Evolutionary conservation across 176 grass and related monocot species (phyloP), one percentile per base, ranked within the genome.

Genomic region (Avena sativa): DNA sequence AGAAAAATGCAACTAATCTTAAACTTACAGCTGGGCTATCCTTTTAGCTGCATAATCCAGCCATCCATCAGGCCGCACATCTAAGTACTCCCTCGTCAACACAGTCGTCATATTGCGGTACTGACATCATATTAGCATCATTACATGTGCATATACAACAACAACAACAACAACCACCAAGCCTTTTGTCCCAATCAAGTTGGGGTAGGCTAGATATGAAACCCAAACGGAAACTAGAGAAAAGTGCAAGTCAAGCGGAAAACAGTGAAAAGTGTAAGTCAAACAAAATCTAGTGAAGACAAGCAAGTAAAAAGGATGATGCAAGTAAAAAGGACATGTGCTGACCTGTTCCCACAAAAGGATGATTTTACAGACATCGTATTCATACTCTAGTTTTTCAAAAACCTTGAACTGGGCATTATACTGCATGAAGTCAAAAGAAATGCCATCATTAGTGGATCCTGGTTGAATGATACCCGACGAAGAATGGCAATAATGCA

Each of bases 1-100:
- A 76, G 30, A 73, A 78, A 1, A 52, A 66, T 49, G 57, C 20
- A 85, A 51, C 28, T 69, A 81, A 59, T 55, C n/a, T 40, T 32
- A 52, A 89, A 78, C 92, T 92, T 92, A 98, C 96, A 98, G 86
- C 87, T 98, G 93, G 70, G 93, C 90, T 74, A 98, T 98, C 77
- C 96, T 96, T 94, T 96, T 92, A 38, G 93, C 92, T 56, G 96
- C 93, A 87, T 96, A 96, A 70, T 94, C 90, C 77, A 96, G 70
- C 97, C 97, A 98, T 81, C 97, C 97, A 87, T 93, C 92, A 57
- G 97, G 94, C 63, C 94, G 89, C 71, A 91, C 97, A 91, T 96
- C 97, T 82, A 98, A 83, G 72, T 98, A 98, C 84, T 98, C 93
- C 92, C 94, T 92, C 94, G 97, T 98, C 92, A 98, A 87, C 48